Percentiles rank a stretch among this genome's conserved stretches.
Evolutionary conservation across 1,284 basidiomycete species (phyloP).

Genomic region (Malassezia psittaci): DNA sequence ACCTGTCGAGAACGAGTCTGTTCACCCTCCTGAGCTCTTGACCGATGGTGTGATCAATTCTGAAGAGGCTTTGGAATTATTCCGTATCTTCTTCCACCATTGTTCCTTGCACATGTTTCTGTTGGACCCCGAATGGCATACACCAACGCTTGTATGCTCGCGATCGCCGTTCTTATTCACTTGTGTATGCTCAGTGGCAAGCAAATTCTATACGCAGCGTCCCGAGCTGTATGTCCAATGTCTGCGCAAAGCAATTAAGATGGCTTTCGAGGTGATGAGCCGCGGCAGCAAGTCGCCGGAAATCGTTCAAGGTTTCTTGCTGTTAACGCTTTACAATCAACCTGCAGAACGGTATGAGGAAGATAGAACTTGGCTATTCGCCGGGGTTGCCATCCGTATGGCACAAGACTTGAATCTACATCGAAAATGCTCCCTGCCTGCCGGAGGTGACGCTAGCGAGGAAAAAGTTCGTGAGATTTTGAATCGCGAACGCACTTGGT

Average conservation of each 20-base stretch:
- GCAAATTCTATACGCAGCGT: conserved; percentile 73
- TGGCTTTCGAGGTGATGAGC: conserved; percentile 61
- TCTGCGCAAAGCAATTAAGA: conserved; percentile 71
- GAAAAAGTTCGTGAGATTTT: conserved; percentile 72
- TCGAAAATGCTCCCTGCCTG: conserved; percentile 62
- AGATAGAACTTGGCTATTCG: conserved; percentile 73
- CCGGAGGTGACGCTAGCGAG: conserved; percentile 30
- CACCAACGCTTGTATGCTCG: conserved; percentile 42
- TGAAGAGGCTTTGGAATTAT: conserved; percentile 72
- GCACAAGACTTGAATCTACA: conserved; percentile 91
- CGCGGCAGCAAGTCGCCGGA: conserved; percentile 87
- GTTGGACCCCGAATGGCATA: conserved; percentile 46
- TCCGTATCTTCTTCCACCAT: conserved; percentile 68
- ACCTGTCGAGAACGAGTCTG: conserved; percentile 58
- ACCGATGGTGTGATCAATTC: conserved; percentile 68
- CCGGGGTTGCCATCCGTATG: conserved; percentile 60
- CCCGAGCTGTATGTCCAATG: conserved; percentile 73
- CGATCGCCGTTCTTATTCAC: conserved; percentile 46
- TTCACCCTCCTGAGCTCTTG: conserved; percentile 69
- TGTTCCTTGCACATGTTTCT: conserved; percentile 36
- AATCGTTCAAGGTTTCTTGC: conserved; percentile 49
- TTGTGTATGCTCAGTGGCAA: conserved; percentile 75
- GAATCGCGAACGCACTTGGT: conserved; percentile 88
- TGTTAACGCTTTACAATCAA: conserved; percentile 49
- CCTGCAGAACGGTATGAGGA: conserved; percentile 64